phyloP scores from a whole-genome alignment of 169 alveolate species.

The Plasmodium gonderi region DNA sequence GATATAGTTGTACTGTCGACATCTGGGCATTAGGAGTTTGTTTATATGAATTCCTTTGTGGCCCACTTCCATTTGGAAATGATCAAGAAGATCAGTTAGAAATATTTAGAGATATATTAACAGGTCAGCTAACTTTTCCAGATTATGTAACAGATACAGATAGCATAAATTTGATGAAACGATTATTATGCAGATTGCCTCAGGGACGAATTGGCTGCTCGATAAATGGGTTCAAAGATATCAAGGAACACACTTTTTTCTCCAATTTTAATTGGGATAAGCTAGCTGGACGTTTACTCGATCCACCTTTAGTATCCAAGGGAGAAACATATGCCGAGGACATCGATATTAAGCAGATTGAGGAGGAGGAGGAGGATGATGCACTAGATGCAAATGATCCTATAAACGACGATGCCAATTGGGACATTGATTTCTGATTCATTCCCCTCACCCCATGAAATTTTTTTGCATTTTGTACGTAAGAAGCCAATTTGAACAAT shows the following conservation, averaged over 20 bases:
- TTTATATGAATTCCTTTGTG: conserved; percentile 98
- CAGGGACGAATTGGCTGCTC: conserved; percentile 94
- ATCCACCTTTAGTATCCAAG: conserved; percentile 89
- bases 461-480: too few relatives aligned
- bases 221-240: conserved; percentile 91
- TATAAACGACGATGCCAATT: conserved; percentile 28
- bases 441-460: too few relatives aligned
- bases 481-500: too few relatives aligned
- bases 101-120: conserved; percentile 93
- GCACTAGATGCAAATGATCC: conserved; percentile 2
- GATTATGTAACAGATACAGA: conserved; percentile 88
- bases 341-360: conserved; percentile 68
- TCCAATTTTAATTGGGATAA: conserved; percentile 91
- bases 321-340: conserved; percentile 85
- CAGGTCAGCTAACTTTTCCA: conserved; percentile 85
- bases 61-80: conserved; percentile 97
- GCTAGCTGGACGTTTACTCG: conserved; percentile 87
- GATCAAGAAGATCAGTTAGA: conserved; percentile 96
- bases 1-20: conserved; percentile 97
- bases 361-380: conserved; percentile 67
- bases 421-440: conserved; percentile 52
- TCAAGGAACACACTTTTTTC: conserved; percentile 87
- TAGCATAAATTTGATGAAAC: conserved; percentile 89
- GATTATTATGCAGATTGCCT: conserved; percentile 92
- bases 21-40: conserved; percentile 98